A percentile compares a stretch with the other conserved stretches of the same genome.
phyloP scores from a whole-genome alignment of 2,329 filamentous ascomycete species.

The Trichoderma sp. region DNA sequence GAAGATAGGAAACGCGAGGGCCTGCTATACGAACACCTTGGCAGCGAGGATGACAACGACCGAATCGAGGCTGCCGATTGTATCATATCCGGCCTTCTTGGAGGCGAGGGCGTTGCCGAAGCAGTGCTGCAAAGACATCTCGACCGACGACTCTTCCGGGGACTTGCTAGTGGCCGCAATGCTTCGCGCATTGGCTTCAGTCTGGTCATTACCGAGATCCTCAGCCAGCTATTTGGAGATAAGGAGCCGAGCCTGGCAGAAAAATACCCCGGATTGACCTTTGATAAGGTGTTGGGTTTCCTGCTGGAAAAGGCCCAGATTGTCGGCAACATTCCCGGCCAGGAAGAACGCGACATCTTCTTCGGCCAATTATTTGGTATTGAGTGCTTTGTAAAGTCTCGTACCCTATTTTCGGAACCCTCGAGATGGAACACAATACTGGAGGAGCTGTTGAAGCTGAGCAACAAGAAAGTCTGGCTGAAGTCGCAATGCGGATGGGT shows the following conservation, averaged over 20 bases:
- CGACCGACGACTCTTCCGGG: slow-evolving; percentile 74
- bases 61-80: slow-evolving; percentile 60
- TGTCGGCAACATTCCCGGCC: slow-evolving; percentile 54
- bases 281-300: slow-evolving; percentile 55
- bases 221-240: slow-evolving; percentile 67
- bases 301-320: slow-evolving; percentile 58
- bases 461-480: slow-evolving; percentile 84
- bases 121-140: slow-evolving; percentile 58
- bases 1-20: slow-evolving; percentile 61
- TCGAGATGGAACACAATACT: slow-evolving; percentile 69
- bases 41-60: slow-evolving; percentile 58
- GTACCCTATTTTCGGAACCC: slow-evolving; percentile 64
- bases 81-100: slow-evolving; percentile 58
- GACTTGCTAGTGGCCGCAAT: slow-evolving; percentile 87
- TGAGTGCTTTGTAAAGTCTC: slow-evolving; percentile 81
- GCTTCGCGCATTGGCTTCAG: slow-evolving; percentile 88
- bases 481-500: slow-evolving; percentile 85
- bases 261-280: slow-evolving; percentile 56
- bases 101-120: slow-evolving; percentile 51
- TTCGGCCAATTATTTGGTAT: slow-evolving; percentile 87
- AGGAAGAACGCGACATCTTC: slow-evolving; percentile 84
- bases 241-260: slow-evolving; percentile 44
- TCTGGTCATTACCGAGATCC: slow-evolving; percentile 78
- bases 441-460: slow-evolving; percentile 70
- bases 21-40: slow-evolving; percentile 60